Evolutionary conservation across 352 stramenopile species (phyloP).

Genomic region (Globisporangium okanoganense): DNA sequence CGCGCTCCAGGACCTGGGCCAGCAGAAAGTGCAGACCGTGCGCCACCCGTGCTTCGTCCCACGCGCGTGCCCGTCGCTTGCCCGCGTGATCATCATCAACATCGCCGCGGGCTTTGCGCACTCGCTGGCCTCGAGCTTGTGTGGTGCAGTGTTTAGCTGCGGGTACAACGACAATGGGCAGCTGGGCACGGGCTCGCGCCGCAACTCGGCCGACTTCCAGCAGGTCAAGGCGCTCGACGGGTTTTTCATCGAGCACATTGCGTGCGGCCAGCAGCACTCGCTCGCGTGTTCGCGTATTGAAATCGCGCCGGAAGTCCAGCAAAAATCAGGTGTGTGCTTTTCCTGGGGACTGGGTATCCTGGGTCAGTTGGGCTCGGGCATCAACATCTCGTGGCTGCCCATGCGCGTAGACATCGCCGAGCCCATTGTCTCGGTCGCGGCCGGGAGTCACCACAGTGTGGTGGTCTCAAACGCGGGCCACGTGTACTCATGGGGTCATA

Average conservation of each 20-base stretch:
- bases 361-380: constrained; percentile 60
- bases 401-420: constrained; percentile 49
- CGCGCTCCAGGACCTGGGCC: constrained; percentile 19
- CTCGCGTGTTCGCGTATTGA: constrained; percentile 44
- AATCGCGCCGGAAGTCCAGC: constrained; percentile 14
- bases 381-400: constrained; percentile 62
- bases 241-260: constrained; percentile 56
- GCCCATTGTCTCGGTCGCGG: constrained; percentile 51
- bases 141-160: constrained; percentile 59
- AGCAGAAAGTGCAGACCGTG: constrained; percentile 55
- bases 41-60: constrained; percentile 49
- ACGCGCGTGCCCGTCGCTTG: constrained; percentile 32
- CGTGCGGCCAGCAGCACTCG: constrained; percentile 74
- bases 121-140: constrained; percentile 53
- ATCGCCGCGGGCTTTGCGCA: constrained; percentile 73
- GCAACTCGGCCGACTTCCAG: constrained; percentile 63
- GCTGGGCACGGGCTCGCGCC: constrained; percentile 56
- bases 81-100: constrained; percentile 40
- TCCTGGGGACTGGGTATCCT: constrained; percentile 77
- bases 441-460: constrained; percentile 76
- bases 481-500: constrained; percentile 80
- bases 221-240: constrained; percentile 41
- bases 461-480: constrained; percentile 45
- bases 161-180: constrained; percentile 86
- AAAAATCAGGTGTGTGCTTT: constrained; percentile 50